Evolutionary conservation across 2,329 filamentous ascomycete genomes (phyloP), one percentile per base, ranked within the genome.

Genomic region (Bipolaris sorokiniana): DNA sequence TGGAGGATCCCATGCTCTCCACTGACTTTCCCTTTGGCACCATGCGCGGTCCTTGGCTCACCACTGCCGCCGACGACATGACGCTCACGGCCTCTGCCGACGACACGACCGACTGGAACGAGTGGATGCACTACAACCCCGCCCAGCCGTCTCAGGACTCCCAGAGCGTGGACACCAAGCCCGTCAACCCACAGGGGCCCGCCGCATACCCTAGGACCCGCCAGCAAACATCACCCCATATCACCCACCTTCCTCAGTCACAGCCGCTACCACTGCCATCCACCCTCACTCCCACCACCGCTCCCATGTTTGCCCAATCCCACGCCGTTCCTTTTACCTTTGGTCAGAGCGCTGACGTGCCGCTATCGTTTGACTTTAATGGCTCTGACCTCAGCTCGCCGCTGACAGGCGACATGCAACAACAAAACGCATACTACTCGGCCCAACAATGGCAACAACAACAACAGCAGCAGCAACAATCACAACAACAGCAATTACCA

Each of bases 51-150:
- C 70, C 70, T 11, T 77, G 75, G 75, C 61, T 76, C 58, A 70
- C 70, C 26, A 71, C 72, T 3, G 65, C 71, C 1, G 66, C 57
- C 44, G 72, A 76, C 54, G 72, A 76, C 57, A 62, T 75, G 57
- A 59, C 72, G 18, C 63, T 77, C 51, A 50, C 64, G 28, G 65
- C 72, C 11, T 55, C 72, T 9, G 64, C 71, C 54, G 70, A 73
- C 44, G 67, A 75, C 26, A 65, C 72, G 48, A 54, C 62, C 42
- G 70, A 77, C 63, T 82, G 79, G 79, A 79, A 78, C 63, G 77
- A 81, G 42, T 82, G 78, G 77, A 77, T 82, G 73, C 72, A 77
- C 54, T 81, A 78, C 78, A 78, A 81, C 66, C 78, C 78, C 46
- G 70, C 76, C 42, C 67, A 75, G 44, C 51, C 67, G 56, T 67